A percentile compares a stretch with the other conserved stretches of the same genome.
These are phyloP conservation scores for rapeseed (Brassica napus) DNA, from an alignment of 345 rosid genomes.

Conservation along the genomic window Da-Ae NC_063434.1:5010001-5010500, in stretches of 20 bases:
- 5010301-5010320: slow-evolving; percentile 23
- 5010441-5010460: background rate
- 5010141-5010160: too few relatives aligned
- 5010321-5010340: slow-evolving; percentile 17
- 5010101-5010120: slow-evolving; percentile 15
- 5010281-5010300: slow-evolving; percentile 23
- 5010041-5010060: slow-evolving; percentile 15
- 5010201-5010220: slow-evolving; percentile 8
- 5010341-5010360: slow-evolving; percentile 8
- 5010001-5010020: background rate
- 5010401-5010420: slow-evolving; percentile 2
- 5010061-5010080: slow-evolving; percentile 18
- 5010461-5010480: background rate
- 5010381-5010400: slow-evolving; percentile 35
- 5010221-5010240: slow-evolving; percentile 31
- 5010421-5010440: background rate
- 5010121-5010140: background rate
- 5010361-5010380: slow-evolving; percentile 21
- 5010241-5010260: slow-evolving; percentile 38
- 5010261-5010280: slow-evolving; percentile 30
- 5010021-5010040: background rate
- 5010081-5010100: background rate
- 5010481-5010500: background rate
- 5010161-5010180: too few relatives aligned
- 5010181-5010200: background rate